Conservation (phyloP, 805 yeast species). For the Blastobotrys terrestris region DNA sequence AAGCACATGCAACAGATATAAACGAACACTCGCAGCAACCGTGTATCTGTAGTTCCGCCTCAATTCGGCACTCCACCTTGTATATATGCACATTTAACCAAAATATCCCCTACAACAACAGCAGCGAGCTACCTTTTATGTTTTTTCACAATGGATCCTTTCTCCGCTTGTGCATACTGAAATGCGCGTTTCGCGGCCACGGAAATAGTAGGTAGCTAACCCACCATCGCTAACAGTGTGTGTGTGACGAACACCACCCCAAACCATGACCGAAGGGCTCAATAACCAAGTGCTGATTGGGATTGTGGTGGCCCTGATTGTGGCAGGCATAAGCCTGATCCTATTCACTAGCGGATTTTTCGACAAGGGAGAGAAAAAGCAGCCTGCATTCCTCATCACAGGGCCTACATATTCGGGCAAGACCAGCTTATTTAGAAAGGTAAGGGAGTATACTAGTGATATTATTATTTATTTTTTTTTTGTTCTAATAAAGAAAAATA, state of each 20-base stretch:
- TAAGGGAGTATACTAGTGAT: background rate
- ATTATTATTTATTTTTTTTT: too few species aligned
- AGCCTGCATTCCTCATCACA: slow-evolving; percentile 54
- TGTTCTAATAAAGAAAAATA: background rate
- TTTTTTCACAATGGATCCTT: too few species aligned
- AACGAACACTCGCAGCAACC: too few species aligned
- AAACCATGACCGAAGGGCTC: background rate
- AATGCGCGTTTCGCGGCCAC: too few species aligned
- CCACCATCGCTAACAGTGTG: background rate
- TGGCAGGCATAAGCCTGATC: slow-evolving; percentile 5
- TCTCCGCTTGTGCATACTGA: too few species aligned
- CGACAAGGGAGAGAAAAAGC: slow-evolving; percentile 21
- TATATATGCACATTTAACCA: too few species aligned
- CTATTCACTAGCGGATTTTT: background rate
- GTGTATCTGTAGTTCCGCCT: too few species aligned
- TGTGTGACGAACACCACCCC: background rate
- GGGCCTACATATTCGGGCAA: slow-evolving; percentile 67
- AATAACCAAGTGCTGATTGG: slow-evolving; percentile 1
- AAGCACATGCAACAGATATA: too few species aligned
- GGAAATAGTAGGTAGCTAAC: too few species aligned
- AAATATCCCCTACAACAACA: too few species aligned
- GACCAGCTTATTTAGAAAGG: slow-evolving; percentile 44
- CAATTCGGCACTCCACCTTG: too few species aligned
- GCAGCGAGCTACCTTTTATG: too few species aligned
- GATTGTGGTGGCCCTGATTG: slow-evolving; percentile 13